Conservation (phyloP, 441 rosid genomes). For the Adansonia gregorii region DNA sequence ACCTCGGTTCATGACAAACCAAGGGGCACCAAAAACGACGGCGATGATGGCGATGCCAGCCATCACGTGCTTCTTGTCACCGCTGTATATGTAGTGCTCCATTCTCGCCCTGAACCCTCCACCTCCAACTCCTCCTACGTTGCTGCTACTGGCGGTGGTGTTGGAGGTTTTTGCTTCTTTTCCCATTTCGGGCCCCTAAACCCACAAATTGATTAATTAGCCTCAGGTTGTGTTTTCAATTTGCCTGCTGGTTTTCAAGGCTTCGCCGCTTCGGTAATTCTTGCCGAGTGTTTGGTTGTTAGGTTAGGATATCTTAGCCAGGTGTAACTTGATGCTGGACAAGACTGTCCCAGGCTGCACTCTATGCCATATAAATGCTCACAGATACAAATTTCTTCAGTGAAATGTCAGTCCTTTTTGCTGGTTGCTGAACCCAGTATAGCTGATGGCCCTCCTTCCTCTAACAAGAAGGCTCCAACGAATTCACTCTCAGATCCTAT, state of each 20-base stretch:
- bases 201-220: neutral
- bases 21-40: conserved; percentile 58
- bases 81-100: conserved; percentile 68
- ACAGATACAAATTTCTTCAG: neutral
- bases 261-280: neutral
- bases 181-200: conserved; percentile 37
- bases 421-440: neutral
- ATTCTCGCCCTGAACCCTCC: conserved; percentile 59
- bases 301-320: neutral
- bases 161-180: conserved; percentile 36
- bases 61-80: conserved; percentile 81
- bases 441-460: conserved; percentile 35
- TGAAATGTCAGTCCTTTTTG: neutral
- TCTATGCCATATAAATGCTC: neutral
- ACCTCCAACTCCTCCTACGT: conserved; percentile 32
- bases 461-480: conserved; percentile 30
- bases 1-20: conserved; percentile 72
- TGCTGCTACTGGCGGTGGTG: neutral
- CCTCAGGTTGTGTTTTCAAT: neutral
- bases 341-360: neutral
- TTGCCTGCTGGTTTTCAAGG: neutral
- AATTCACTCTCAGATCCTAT: conserved; percentile 14
- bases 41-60: conserved; percentile 62
- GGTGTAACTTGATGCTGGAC: neutral
- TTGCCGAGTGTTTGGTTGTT: neutral